Evolutionary conservation across 257 asterid genomes (phyloP), one percentile per base, ranked within the genome.

Genomic region (Ligustrum vulgare): DNA sequence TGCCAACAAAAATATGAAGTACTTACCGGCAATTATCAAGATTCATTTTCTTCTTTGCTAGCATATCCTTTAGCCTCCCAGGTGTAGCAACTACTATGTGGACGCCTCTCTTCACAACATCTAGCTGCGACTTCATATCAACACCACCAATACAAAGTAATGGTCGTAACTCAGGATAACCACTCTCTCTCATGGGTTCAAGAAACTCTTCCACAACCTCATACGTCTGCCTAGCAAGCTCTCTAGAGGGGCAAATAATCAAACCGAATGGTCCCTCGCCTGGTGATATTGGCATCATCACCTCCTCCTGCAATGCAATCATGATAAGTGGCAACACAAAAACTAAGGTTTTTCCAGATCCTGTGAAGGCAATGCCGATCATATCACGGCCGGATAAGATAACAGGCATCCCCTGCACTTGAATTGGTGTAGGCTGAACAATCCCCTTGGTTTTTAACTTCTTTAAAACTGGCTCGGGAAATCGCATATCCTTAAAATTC

Each of bases 11-110:
- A 16, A 0, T 71, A 75, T 2, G 49, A 73, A 77, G 25, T 28
- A 60, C 34, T 70, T 78, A 90, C 97, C 97, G 83, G 88, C 97
- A 90, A 75, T 82, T 83, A 41, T 90, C 96, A 56, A 89, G 94
- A 80, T 71, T 90, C 97, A 92, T 92, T 83, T 89, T 90, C 87
- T 92, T 92, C 86, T 90, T 92, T 12, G 96, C 97, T 23, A 92
- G 88, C 91, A 92, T 79, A 79, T 92, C 97, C 86, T 92, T 92
- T 18, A 92, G 87, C 85, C 97, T 75, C 41, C 97, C 97, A 1
- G 97, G 97, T 23, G 96, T 90, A 70, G 97, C 97, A 81, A 92
- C 96, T 76, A 90, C 97, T 20, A 92, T 92, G 66, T 92, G 97
- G 77, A 90, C 96, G 63, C 97, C 97, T 72, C 69, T 84, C 76